Evolutionary conservation across 495 filamentous ascomycete genomes (phyloP), one percentile per base, ranked within the genome.

Genomic region (Penicillium robsamsonii): DNA sequence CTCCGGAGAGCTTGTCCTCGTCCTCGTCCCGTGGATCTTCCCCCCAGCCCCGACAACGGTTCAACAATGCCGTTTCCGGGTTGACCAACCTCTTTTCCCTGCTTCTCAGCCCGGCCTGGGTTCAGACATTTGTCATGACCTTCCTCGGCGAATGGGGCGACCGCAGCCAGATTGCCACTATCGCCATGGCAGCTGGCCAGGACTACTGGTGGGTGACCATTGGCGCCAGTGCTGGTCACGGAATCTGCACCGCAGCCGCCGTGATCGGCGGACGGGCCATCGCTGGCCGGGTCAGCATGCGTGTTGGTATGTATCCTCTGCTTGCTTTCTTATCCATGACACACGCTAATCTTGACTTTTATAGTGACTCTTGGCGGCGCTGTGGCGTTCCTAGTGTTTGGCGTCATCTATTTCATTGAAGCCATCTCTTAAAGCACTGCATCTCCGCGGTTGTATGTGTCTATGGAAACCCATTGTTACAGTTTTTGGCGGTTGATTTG

Each of bases 191-290:
- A 45, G 94, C 94, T 10, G 94, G 94, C 3, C 90, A 95, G 74
- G 95, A 97, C 68, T 97, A 97, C 67, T 97, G 92, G 94, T 97
- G 92, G 91, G 94, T 98, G 15, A 96, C 91, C 4, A 77, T 91
- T 52, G 94, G 94, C 50, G 92, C 94, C 8, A 83, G 96, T 43
- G 78, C 83, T 5, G 94, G 95, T 38, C 94, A 98, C 70, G 86
- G 83, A 27, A 80, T 91, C 47, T 98, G 94, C 74, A 98, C 94
- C 7, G 87, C 88, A 27, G 87, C 88, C 42, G 94, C 94, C n/a
- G 94, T 98, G 18, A 79, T 98, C 55, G 94, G 94, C 7, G 94
- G 94, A 37, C 79, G 90, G 60, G 94, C 93, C 50, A 87, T 98
- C 65, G 94, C 94, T 43, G 94, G 93, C 20, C 86, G 81, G 71